These are phyloP conservation scores for Amoebophrya sp. DNA, from an alignment of 169 alveolate species.

Conservation along the genomic window DNA sequence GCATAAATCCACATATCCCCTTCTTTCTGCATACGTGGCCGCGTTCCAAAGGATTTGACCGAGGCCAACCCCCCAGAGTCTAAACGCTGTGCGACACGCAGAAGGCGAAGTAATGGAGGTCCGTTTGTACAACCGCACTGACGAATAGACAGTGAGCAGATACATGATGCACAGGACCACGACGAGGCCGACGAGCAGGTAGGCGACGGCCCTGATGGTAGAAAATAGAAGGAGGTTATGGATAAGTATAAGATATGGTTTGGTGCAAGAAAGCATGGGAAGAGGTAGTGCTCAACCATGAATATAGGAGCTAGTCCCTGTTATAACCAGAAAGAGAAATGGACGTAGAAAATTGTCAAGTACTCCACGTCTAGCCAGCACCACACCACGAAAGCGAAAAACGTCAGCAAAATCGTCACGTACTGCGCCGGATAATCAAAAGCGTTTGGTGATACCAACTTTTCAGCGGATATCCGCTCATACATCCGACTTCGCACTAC, in stretches of 20 bases:
- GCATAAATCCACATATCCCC: too few species aligned
- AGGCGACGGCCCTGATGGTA: too few species aligned
- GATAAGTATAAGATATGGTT: too few species aligned
- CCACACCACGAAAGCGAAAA: background rate
- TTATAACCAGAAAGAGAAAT: too few species aligned
- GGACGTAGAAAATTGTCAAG: background rate
- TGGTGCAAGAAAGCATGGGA: too few species aligned
- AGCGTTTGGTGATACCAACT: background rate
- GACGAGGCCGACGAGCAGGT: background rate
- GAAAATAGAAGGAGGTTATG: too few species aligned
- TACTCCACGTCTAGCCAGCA: background rate
- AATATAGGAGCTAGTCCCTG: too few species aligned
- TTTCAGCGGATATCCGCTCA: background rate
- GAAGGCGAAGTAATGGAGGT: background rate
- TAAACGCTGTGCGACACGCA: background rate
- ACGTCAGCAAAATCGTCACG: background rate
- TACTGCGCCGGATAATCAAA: background rate
- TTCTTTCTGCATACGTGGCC: too few species aligned
- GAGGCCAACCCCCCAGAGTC: background rate
- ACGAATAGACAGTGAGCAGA: background rate
- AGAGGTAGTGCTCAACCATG: too few species aligned
- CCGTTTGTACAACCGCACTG: background rate
- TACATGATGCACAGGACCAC: background rate
- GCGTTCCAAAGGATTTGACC: background rate
- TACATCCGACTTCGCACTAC: background rate